Evolutionary conservation across 1,284 basidiomycete species (phyloP), one percentile per base, ranked within the genome.

Genomic region (Fistulina hepatica): DNA sequence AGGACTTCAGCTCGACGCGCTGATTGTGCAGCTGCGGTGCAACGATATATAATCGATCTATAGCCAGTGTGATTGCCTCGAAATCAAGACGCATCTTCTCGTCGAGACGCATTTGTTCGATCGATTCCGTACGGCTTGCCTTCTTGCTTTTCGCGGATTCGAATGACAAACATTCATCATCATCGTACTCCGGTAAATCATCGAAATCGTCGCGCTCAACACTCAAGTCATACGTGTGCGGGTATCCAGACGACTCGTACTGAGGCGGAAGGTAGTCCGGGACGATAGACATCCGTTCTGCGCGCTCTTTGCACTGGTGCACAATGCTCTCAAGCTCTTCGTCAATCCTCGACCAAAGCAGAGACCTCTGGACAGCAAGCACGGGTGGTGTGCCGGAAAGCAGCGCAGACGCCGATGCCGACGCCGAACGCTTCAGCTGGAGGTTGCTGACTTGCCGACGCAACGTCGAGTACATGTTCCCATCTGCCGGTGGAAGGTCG

Each of bases 1-100:
- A 61, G 16, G 67, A 65, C 47, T 81, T 78, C 37, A 91, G 67
- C 52, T 90, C 86, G 9, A 85, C 85, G 1, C 91, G 75, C 55
- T 94, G 91, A 51, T 88, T 80, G 41, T 82, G 74, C 27, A 93
- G 58, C 54, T 91, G 88, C 0, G 91, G 90, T 1, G 85, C 78
- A 21, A 82, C 79, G 11, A 72, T 56, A 54, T 91, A 86, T 8
- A 94, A 60, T 19, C 89, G 67, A 52, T 92, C 90, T 46, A 95
- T 92, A 15, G 90, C 89, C 52, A 74, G 69, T 0, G 84, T 76
- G 27, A 94, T 76, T 5, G 73, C 69, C 48, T 93, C 89, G 15
- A 94, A 63, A 51, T 94, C 91, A 53, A 80, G 63, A 38, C 68
- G 69, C 74, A 76, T 79, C 59, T 82, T 86, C 53, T 89, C 83